Evolutionary conservation across 306 rosid genomes (phyloP).

Genomic region (Fagus sylvatica): DNA sequence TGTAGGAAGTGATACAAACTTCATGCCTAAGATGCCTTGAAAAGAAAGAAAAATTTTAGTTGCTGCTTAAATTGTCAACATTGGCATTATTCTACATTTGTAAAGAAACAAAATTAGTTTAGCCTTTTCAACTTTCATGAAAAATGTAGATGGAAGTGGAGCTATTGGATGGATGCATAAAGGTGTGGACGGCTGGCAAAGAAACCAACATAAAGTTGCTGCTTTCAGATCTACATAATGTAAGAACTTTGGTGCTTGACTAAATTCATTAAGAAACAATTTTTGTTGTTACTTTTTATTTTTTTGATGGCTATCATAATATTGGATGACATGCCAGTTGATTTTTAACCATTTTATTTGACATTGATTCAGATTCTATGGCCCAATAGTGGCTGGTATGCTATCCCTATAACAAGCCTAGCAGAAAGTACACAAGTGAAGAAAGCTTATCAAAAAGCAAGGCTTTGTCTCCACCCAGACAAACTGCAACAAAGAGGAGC

Average conservation of each 20-base stretch:
- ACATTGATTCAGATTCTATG: constrained; percentile 58
- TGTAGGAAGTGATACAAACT: not conserved
- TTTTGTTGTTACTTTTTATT: not conserved
- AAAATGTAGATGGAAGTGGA: constrained; percentile 51
- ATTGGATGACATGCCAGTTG: constrained; percentile 11
- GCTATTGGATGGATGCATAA: constrained; percentile 62
- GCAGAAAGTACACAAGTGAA: constrained; percentile 69
- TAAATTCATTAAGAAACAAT: not conserved
- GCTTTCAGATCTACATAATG: constrained; percentile 80
- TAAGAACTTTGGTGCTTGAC: constrained; percentile 30
- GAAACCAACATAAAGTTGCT: constrained; percentile 75
- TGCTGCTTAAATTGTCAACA: not conserved
- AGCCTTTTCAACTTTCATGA: constrained; percentile 18
- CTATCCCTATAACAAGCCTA: constrained; percentile 57
- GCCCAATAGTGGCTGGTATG: constrained; percentile 74
- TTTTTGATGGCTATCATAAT: not conserved
- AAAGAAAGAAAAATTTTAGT: not conserved
- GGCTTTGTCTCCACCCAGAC: constrained; percentile 87
- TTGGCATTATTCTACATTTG: constrained; percentile 1
- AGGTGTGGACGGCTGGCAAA: constrained; percentile 84
- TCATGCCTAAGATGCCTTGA: too few relatives aligned
- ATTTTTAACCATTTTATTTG: constrained; percentile 21
- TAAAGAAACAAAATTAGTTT: constrained; percentile 7
- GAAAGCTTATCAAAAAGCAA: constrained; percentile 87
- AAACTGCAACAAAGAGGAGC: constrained; percentile 96